Base-by-base conservation (phyloP, 306 rosid genomes). In the Dalbergia cochinchinensis region DNA sequence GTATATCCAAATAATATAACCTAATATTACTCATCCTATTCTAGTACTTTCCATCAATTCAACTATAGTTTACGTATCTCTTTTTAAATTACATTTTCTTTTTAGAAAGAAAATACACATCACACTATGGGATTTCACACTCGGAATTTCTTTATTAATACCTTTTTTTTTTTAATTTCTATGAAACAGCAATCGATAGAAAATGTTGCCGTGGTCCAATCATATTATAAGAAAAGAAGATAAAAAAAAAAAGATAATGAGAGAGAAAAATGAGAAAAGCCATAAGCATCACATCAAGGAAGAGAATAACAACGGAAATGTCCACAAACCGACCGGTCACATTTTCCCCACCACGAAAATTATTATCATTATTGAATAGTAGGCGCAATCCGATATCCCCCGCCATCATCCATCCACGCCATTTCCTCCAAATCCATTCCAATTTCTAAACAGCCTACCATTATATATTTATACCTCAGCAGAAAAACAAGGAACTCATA, bases 291-390 rank as follows among this genome's bases (percentile, higher is more conserved):
- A 59, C 65, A 83, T 83, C 83, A 65, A 10, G 11, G 15, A 22
- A 14, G 10, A 53, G 34, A 45, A 45, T 20, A 54, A 74, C 26
- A 54, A 79, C 26, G 69, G 50, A 73, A 81, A 81, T 67, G 65
- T 69, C 60, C n/a, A 20, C 13, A 5, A 26, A 16, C 42, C 39
- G 8, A 33, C 44, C 4, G 16, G 74, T 13, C 74, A 20, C 18
- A 20, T 67, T 68, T 39, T 76, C 80, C 66, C 77, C 78, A 71
- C 87, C 89, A 76, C 89, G 69, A 44, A 60, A 59, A 79, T 54
- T 18, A 54, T 54, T 54, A 15, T 51, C 5, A 13, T 51, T 51
- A 4, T 50, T 16, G 31, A 60, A 63, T 50, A 59, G 50, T 42
- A 5, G 53, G 13, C 4, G 14, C 65, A 60, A 66, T 81, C 80